Base-by-base conservation (phyloP, 2,329 filamentous ascomycete species). In the Ascomycota sp. region DNA sequence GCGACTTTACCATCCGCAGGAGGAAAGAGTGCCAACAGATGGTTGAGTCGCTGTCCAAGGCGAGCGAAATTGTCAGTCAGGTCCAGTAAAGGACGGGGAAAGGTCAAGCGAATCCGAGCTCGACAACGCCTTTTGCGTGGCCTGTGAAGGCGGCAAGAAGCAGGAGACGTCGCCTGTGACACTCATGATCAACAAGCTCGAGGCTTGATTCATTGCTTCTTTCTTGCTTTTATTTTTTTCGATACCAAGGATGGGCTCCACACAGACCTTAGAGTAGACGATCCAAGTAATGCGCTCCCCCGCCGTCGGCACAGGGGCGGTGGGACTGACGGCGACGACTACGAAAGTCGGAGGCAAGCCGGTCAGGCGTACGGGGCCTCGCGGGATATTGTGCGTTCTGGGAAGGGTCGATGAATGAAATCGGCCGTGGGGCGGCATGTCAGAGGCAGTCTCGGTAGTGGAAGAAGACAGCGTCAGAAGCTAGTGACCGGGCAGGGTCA, bases 11-110 rank as follows among this genome's bases (percentile, higher is more conserved):
- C 4, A 68, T 92, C 48, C 73, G 86, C 47, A 69, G 89, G 55
- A 71, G 89, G 54, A 98, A 98, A 66, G 89, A 98, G 58, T 98
- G 89, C 58, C 83, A 91, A 59, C 83, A 93, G 58, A 98, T 98
- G 89, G 89, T 98, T 34, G 89, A 98, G 58, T 91, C 80, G 36
- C 64, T 98, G 49, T 61, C 67, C 44, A 77, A 79, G 56, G 89
- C 89, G 37, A 89, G 75, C 56, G 89, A 98, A 64, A 95, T 98
- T 59, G 89, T 98, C 52, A 84, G 81, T 57, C 70, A 76, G 53
- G 72, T 76, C 36, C 68, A 72, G 63, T 72, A 63, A 52, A 34
- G n/a, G 36, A 32, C 27, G 30, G 30, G 11, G 6, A 27, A 11
- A 9, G 9, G 27, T 3, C 8, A 9, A 27, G 3, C 9, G 27